phyloP scores from a whole-genome alignment of 148 eudicot genomes.

The Vaccinium darrowii region DNA sequence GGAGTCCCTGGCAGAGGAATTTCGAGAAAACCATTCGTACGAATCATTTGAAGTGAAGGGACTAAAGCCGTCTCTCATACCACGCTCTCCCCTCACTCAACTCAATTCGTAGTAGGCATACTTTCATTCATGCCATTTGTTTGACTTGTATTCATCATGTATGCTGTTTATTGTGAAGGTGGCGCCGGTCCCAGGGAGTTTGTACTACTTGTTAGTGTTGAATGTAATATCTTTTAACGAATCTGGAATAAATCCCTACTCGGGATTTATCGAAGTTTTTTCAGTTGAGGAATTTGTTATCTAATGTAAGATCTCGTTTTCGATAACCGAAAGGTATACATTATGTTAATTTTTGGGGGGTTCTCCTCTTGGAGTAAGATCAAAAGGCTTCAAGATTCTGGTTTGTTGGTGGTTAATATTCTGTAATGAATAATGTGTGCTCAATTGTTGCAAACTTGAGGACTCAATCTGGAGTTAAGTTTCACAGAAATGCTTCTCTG shows the following conservation, averaged over 20 bases:
- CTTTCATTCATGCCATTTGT: neutral
- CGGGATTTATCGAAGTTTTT: slow-evolving; percentile 42
- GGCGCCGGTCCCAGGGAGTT: slow-evolving; percentile 9
- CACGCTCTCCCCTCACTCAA: slow-evolving; percentile 78
- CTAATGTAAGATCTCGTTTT: slow-evolving; percentile 8
- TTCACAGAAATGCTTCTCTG: too few species aligned
- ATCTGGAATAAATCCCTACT: slow-evolving; percentile 47
- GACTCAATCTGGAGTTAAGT: too few species aligned
- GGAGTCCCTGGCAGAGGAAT: slow-evolving; percentile 80
- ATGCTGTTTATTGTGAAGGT: slow-evolving; percentile 14
- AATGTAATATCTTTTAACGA: neutral
- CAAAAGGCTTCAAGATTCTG: too few species aligned
- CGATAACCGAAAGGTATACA: neutral
- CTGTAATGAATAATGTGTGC: too few species aligned
- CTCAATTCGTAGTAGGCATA: slow-evolving; percentile 41
- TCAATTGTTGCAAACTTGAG: too few species aligned
- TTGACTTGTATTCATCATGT: slow-evolving; percentile 30
- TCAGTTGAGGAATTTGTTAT: slow-evolving; percentile 5
- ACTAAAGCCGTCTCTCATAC: slow-evolving; percentile 55
- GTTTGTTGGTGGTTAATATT: too few species aligned
- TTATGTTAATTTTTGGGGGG: neutral
- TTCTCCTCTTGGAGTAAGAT: neutral
- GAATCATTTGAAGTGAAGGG: slow-evolving; percentile 80
- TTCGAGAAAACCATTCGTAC: slow-evolving; percentile 70
- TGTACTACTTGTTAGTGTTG: slow-evolving; percentile 5